Evolutionary conservation across 2,329 filamentous ascomycete species (phyloP).

Genomic region (Pseudogymnoascus sp.): DNA sequence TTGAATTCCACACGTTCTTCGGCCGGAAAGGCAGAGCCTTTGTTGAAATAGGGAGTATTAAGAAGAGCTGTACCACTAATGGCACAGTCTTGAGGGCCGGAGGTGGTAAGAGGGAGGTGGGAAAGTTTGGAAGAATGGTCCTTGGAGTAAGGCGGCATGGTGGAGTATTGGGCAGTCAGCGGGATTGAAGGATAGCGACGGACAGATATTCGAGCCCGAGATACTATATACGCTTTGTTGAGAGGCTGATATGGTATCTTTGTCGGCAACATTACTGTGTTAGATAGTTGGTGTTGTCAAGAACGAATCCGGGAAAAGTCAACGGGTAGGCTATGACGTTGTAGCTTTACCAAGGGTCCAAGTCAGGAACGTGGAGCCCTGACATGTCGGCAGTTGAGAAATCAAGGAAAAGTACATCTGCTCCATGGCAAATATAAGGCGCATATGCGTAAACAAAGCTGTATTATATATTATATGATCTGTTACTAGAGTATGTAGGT

Average conservation of each 20-base stretch:
- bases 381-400: not conserved
- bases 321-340: not conserved
- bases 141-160: conserved; percentile 18
- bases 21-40: conserved; percentile 67
- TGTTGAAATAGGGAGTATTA: conserved; percentile 65
- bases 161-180: not conserved
- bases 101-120: conserved; percentile 40
- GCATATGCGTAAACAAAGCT: not conserved
- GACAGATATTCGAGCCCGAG: not conserved
- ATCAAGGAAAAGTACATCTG: not conserved
- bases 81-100: conserved; percentile 41
- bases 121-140: conserved; percentile 32
- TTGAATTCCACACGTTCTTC: conserved; percentile 63
- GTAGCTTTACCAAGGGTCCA: not conserved
- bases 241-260: not conserved
- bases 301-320: not conserved
- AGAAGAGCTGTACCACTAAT: conserved; percentile 47
- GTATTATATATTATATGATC: not conserved
- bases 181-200: not conserved
- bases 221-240: not conserved
- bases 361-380: not conserved
- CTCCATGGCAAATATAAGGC: not conserved
- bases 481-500: conserved; percentile 33
- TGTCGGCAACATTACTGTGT: not conserved
- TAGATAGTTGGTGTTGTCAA: not conserved